Conservation (phyloP, 2,329 filamentous ascomycete species). For the Pyricularia sp. region DNA sequence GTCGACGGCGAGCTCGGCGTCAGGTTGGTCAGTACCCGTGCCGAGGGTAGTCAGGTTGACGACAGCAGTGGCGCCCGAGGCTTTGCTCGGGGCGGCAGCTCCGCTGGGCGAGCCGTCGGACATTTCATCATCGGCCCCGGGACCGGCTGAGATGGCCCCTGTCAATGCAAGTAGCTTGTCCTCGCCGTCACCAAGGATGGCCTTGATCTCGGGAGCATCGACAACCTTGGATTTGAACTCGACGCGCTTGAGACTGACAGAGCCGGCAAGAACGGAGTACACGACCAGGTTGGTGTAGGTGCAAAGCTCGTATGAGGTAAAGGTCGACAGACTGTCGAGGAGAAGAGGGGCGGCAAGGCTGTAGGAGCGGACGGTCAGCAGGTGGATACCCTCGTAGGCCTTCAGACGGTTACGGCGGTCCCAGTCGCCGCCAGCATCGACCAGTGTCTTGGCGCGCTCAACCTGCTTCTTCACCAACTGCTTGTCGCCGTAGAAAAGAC, state of each 20-base stretch:
- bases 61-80: conserved; percentile 50
- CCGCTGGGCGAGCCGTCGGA: conserved; percentile 41
- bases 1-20: conserved; percentile 75
- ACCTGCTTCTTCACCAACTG: conserved; percentile 87
- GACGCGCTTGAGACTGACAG: conserved; percentile 87
- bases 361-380: conserved; percentile 88
- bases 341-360: conserved; percentile 82
- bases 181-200: conserved; percentile 82
- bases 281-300: conserved; percentile 91
- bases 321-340: conserved; percentile 93
- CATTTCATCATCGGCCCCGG: conserved; percentile 71
- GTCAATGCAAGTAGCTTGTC: conserved; percentile 79
- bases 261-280: conserved; percentile 91
- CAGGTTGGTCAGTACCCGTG: conserved; percentile 57
- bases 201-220: conserved; percentile 96
- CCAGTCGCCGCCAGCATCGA: conserved; percentile 96
- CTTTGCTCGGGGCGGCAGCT: conserved; percentile 10
- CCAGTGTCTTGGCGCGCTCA: conserved; percentile 78
- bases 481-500: conserved; percentile 93
- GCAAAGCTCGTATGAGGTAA: conserved; percentile 97
- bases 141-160: conserved; percentile 72
- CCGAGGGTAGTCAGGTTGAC: conserved; percentile 87
- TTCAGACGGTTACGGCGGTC: conserved; percentile 96
- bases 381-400: conserved; percentile 92
- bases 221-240: conserved; percentile 99